A percentile compares a stretch with the other conserved stretches of the same genome.
Conservation (phyloP, 352 stramenopile species). For the Achlya hypogyna region DNA sequence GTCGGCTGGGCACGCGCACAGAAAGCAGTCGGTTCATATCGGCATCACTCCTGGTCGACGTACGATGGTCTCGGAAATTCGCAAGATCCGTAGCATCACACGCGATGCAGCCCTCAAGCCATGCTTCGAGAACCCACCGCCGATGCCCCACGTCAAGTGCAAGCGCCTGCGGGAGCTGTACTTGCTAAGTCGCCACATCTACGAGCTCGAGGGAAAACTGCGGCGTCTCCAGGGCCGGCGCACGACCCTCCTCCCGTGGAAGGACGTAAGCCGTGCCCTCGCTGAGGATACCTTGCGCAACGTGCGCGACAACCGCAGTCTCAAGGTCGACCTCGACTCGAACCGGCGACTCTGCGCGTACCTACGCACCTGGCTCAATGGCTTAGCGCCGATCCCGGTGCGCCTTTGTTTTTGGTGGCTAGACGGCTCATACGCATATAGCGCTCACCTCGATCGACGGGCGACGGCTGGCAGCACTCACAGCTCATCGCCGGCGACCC, state of each 20-base stretch:
- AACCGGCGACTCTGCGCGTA: background rate
- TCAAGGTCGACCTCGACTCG: slow-evolving; percentile 6
- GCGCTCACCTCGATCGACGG: background rate
- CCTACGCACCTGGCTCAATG: background rate
- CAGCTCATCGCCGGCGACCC: background rate
- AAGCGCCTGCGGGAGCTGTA: slow-evolving; percentile 11
- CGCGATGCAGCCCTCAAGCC: background rate
- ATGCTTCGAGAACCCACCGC: background rate
- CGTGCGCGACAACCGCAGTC: slow-evolving; percentile 12
- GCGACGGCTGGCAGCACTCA: background rate
- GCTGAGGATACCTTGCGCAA: slow-evolving; percentile 9
- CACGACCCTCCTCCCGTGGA: slow-evolving; percentile 8
- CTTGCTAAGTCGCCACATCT: slow-evolving; percentile 11
- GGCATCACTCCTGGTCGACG: background rate
- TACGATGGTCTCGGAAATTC: background rate
- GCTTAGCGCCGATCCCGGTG: background rate
- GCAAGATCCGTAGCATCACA: background rate
- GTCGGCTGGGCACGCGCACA: background rate
- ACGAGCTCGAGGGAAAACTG: slow-evolving; percentile 9
- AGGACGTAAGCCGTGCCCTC: slow-evolving; percentile 1
- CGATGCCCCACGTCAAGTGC: slow-evolving; percentile 8
- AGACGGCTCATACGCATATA: background rate
- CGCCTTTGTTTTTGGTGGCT: background rate
- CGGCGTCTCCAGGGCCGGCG: background rate
- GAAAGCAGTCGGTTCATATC: background rate